These are phyloP conservation scores for Agaricus blazei DNA, from an alignment of 768 basidiomycete species.

Conservation along the genomic window DNA sequence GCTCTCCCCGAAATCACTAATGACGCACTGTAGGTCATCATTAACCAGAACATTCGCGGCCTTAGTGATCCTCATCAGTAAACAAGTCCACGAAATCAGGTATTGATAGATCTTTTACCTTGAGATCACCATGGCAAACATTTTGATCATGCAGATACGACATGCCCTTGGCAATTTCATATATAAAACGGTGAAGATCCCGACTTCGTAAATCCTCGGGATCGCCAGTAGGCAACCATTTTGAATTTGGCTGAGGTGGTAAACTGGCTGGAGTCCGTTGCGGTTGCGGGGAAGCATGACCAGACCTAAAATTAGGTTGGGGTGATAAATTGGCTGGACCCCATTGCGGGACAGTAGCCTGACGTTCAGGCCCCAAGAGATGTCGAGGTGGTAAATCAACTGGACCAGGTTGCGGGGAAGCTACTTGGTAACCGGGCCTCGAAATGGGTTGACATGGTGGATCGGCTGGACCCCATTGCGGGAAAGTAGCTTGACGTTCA, in stretches of 20 bases:
- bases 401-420: no score
- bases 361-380: no score
- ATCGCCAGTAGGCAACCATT: not conserved
- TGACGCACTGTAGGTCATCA: conserved; percentile 59
- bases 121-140: conserved; percentile 78
- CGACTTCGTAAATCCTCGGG: conserved; percentile 21
- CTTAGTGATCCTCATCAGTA: conserved; percentile 22
- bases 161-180: conserved; percentile 80
- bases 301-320: no score
- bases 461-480: no score
- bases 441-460: no score
- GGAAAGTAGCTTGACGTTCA: no score
- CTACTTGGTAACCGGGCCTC: no score
- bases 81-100: not conserved
- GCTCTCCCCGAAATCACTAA: conserved; percentile 81
- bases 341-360: no score
- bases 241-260: not conserved
- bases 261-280: not conserved
- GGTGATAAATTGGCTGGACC: no score
- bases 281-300: no score
- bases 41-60: conserved; percentile 76
- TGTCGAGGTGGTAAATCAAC: no score
- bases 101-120: conserved; percentile 36
- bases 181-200: conserved; percentile 56
- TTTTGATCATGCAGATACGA: conserved; percentile 66